Base-by-base conservation (phyloP, 1,139 yeast species). In the Yamadazyma mexicana region DNA sequence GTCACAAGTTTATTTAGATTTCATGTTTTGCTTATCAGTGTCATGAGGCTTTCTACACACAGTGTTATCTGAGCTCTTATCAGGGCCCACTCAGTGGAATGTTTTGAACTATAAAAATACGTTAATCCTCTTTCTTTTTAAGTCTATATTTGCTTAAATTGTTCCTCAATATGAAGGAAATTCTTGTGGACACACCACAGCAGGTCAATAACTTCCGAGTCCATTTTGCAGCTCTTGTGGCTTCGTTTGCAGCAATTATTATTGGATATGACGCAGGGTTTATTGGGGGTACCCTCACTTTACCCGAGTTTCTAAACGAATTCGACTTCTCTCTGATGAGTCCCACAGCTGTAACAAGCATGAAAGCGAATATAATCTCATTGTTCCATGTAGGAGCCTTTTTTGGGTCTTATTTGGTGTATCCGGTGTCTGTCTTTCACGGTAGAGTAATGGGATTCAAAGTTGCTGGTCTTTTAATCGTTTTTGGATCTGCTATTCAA, bases 401-500 rank as follows among this genome's bases (percentile, higher is more conserved):
- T 45, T 62, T 58, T 43, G 69, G 68, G 10, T 46, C 59, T 17
- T 51, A 62, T 14, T 40, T 59, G 27, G 51, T 60, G 40, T 62
- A 62, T 33, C 68, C 67, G 1, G 34, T 62, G 3, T 62, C 61
- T 3, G 62, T 62, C 27, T 43, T 53, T 23, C 42, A 50, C n/a
- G 68, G 68, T 1, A 40, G 68, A 33, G 49, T 54, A 25, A 33
- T 49, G 16, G 64, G 64, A 3, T 55, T 64, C 35, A 50, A 59
- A 17, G 30, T 61, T 3, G 54, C 66, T 3, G 66, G 66, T 3
- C 54, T 62, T 17, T 47, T 75, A 28, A 62, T 75, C 30, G 56
- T 68, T 3, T 51, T 74, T 36, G 81, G 81, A 5, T 70, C 76
- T 4, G 72, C 64, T 4, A 58, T 72, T 27, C 52, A 48, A 28